Base-by-base conservation (phyloP, 2,329 filamentous ascomycete species). In the Boeremia lycopersici region DNA sequence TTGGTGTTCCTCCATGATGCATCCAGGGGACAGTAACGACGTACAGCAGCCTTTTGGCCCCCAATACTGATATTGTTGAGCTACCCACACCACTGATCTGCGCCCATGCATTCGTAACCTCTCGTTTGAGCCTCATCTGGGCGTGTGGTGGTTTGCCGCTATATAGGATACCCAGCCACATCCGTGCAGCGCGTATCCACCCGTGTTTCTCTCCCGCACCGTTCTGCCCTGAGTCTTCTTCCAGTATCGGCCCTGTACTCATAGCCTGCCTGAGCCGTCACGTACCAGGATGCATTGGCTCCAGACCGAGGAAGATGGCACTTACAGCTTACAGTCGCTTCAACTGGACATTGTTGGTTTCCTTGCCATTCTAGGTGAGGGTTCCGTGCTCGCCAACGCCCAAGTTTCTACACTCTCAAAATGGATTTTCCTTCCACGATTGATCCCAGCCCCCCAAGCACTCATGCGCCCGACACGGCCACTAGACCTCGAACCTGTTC, bases 311-410 rank as follows among this genome's bases (percentile, higher is more conserved):
- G 56, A 62, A 30, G 42, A 64, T 43, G 70, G 68, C 19, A 53
- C 53, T 6, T 41, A 51, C 30, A 48, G 59, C 10, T 63, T 77
- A 23, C 57, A 70, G 10, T 66, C 76, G 44, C 74, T 83, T 45
- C 80, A 83, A 61, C 77, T 83, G 42, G 81, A 84, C 62, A 82
- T 83, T 42, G 81, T 84, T 54, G 81, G 81, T 65, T 82, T 82
- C 64, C 77, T 83, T n/a, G 80, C 80, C 53, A 79, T 83, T 57
- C 68, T 82, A 26, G 80, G 80, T 40, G 80, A 82, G 67, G 79
- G 79, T 70, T 80, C 77, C 42, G 76, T 82, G 19, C 69, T 78
- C 6, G 77, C 78, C 36, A 81, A 80, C 59, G 79, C 80, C 15
- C 79, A 82, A 63, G 78, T 82, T 19, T 76, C 78, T 5, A 79